A percentile compares a stretch with the other conserved stretches of the same genome.
Evolutionary conservation across 2,329 filamentous ascomycete species (phyloP).

Genomic region (Pseudogymnoascus sp.): DNA sequence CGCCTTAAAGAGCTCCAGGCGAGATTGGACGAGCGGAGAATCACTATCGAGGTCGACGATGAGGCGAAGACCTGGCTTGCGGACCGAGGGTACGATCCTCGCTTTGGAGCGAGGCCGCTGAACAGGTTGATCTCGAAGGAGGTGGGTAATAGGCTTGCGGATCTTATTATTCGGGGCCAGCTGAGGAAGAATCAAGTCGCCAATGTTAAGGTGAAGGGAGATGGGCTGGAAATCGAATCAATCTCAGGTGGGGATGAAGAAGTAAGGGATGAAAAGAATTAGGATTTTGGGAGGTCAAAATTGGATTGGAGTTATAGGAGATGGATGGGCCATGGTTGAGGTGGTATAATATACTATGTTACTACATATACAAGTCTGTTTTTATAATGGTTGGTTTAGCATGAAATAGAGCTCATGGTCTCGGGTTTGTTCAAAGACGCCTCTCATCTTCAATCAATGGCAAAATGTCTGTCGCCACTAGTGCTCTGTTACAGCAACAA

Average conservation of each 20-base stretch:
- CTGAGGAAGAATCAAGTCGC: constrained; percentile 69
- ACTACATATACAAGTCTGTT: neutral
- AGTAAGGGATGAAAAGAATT: neutral
- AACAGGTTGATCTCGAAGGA: constrained; percentile 86
- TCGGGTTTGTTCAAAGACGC: neutral
- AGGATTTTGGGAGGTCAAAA: neutral
- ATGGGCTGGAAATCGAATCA: neutral
- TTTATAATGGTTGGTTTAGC: neutral
- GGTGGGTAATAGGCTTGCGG: constrained; percentile 80
- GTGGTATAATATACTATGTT: neutral
- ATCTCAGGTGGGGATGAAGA: neutral
- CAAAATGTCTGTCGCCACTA: neutral
- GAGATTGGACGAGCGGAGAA: constrained; percentile 77
- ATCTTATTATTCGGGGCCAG: constrained; percentile 82
- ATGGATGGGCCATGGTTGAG: neutral
- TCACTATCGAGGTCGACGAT: constrained; percentile 61
- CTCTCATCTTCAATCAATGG: neutral
- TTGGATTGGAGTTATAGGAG: neutral
- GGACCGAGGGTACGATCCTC: constrained; percentile 81
- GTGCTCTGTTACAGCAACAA: neutral
- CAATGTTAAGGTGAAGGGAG: constrained; percentile 38
- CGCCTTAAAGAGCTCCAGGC: constrained; percentile 75
- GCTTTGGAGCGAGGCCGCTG: constrained; percentile 81
- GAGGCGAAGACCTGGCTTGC: constrained; percentile 80
- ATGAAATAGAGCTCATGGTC: neutral